Conservation (phyloP, 768 basidiomycete genomes). For the Cystofilobasidium bisporidii region DNA sequence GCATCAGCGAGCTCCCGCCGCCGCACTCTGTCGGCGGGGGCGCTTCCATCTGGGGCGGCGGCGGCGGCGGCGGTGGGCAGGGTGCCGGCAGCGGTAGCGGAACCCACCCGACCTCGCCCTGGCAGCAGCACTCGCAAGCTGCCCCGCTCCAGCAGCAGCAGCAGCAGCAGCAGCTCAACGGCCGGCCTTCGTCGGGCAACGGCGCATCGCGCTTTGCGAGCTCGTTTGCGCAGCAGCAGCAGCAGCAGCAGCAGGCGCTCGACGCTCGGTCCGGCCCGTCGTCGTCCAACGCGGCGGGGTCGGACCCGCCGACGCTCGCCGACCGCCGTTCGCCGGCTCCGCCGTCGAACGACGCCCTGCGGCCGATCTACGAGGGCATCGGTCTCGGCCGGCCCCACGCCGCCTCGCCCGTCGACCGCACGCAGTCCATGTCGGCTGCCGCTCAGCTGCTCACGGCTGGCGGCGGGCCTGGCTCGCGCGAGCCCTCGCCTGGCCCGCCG, state of each 20-base stretch:
- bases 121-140: not conserved
- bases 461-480: not conserved
- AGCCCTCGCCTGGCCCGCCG: not conserved
- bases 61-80: not conserved
- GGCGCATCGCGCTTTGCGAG: not conserved
- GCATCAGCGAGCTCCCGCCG: not conserved
- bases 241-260: not conserved
- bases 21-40: not conserved
- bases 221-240: not conserved
- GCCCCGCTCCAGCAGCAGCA: not conserved
- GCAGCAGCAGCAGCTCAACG: not conserved
- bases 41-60: not conserved
- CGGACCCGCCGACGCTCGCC: conserved; percentile 4
- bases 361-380: conserved; percentile 62
- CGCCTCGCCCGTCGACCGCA: conserved; percentile 31
- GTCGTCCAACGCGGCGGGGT: not conserved
- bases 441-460: not conserved
- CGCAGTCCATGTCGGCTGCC: conserved; percentile 1
- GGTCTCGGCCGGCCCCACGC: conserved; percentile 67
- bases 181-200: not conserved
- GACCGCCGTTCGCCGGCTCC: not conserved
- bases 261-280: conserved; percentile 18
- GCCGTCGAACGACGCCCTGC: not conserved
- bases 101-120: not conserved
- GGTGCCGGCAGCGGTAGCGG: not conserved